phyloP scores from a whole-genome alignment of 352 stramenopile genomes.

The Elongisporangium prolatum region DNA sequence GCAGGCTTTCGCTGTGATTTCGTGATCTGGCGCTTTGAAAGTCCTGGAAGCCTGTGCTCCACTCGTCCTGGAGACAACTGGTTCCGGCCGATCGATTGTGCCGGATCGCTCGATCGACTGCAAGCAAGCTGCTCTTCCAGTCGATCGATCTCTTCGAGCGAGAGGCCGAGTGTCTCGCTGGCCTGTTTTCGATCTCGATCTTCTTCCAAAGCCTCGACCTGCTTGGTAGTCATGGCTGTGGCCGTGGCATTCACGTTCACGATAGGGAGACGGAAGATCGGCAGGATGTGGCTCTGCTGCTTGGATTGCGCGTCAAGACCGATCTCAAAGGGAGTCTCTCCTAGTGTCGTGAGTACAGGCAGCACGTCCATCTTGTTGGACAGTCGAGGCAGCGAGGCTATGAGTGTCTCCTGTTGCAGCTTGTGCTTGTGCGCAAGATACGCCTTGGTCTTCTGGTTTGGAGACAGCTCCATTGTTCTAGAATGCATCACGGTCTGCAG shows the following conservation, averaged over 20 bases:
- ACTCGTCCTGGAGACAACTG: slow-evolving; percentile 7
- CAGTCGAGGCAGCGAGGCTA: slow-evolving; percentile 3
- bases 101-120: not conserved
- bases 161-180: slow-evolving; percentile 58
- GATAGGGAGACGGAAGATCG: slow-evolving; percentile 62
- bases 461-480: slow-evolving; percentile 33
- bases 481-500: slow-evolving; percentile 35
- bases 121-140: slow-evolving; percentile 44
- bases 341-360: slow-evolving; percentile 60
- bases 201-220: slow-evolving; percentile 40
- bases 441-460: slow-evolving; percentile 38
- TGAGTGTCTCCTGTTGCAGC: not conserved
- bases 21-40: slow-evolving; percentile 6
- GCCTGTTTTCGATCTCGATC: slow-evolving; percentile 51
- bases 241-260: slow-evolving; percentile 47
- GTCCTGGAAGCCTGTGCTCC: slow-evolving; percentile 13
- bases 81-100: slow-evolving; percentile 1
- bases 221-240: slow-evolving; percentile 24
- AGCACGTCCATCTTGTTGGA: slow-evolving; percentile 46
- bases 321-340: slow-evolving; percentile 72
- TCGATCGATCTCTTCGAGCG: slow-evolving; percentile 58
- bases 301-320: slow-evolving; percentile 29
- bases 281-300: slow-evolving; percentile 44
- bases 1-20: slow-evolving; percentile 9
- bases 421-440: slow-evolving; percentile 44